Evolutionary conservation across 2,329 filamentous ascomycete species (phyloP).

Genomic region (Arachnomyces sp.): DNA sequence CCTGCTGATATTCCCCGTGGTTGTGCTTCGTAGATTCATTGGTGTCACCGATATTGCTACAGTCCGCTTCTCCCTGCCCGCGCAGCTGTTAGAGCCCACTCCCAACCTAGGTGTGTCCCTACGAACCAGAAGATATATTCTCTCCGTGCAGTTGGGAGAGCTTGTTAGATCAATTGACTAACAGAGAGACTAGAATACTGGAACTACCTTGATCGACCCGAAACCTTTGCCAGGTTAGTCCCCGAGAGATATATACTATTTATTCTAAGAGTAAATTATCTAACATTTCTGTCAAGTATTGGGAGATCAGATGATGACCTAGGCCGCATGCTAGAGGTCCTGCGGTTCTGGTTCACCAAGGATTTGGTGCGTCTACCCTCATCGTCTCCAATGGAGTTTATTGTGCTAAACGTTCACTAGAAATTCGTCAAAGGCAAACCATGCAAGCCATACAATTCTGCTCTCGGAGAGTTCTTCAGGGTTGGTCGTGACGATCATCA

Average conservation of each 20-base stretch:
- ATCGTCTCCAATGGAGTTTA: conserved; percentile 4
- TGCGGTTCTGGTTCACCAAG: conserved; percentile 98
- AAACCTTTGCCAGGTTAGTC: conserved; percentile 65
- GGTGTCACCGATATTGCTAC: conserved; percentile 92
- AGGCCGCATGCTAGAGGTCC: conserved; percentile 87
- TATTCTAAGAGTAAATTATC: conserved; percentile 15
- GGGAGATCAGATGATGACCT: conserved; percentile 87
- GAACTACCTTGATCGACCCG: conserved; percentile 94
- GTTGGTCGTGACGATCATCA: conserved; percentile 44
- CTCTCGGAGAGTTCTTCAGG: conserved; percentile 93
- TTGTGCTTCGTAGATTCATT: conserved; percentile 62
- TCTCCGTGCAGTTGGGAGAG: neutral
- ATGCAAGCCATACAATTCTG: conserved; percentile 98
- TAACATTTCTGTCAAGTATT: conserved; percentile 46
- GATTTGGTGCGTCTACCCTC: conserved; percentile 55
- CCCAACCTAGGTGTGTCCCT: conserved; percentile 67
- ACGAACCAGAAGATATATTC: conserved; percentile 1
- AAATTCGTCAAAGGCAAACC: conserved; percentile 99
- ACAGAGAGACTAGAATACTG: conserved; percentile 67
- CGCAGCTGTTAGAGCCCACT: conserved; percentile 89
- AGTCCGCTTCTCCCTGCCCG: conserved; percentile 90
- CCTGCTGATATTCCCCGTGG: conserved; percentile 7
- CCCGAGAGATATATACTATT: conserved; percentile 12
- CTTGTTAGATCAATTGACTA: neutral
- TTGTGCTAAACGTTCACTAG: conserved; percentile 28